Evolutionary conservation across 2,329 filamentous ascomycete species (phyloP).

Genomic region (Xylaria sp.): DNA sequence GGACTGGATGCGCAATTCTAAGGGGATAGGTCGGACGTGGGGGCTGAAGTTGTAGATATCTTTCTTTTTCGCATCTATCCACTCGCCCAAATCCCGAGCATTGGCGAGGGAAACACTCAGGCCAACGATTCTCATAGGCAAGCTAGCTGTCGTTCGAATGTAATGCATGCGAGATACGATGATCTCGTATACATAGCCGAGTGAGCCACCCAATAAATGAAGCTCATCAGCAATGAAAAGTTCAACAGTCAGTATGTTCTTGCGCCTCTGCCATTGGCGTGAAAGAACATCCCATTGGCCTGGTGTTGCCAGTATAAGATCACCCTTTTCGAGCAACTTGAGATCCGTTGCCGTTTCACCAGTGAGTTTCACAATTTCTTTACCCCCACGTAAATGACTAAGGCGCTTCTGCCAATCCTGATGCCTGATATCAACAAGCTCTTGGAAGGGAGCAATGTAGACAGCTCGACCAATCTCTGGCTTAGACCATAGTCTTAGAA

Average conservation of each 20-base stretch:
- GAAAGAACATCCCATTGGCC: conserved; percentile 96
- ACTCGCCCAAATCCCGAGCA: conserved; percentile 93
- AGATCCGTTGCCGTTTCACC: conserved; percentile 93
- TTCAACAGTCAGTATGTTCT: conserved; percentile 91
- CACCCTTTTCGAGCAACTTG: conserved; percentile 85
- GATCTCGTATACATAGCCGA: conserved; percentile 93
- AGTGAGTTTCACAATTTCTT: conserved; percentile 90
- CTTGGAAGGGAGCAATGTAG: conserved; percentile 94
- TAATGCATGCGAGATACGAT: conserved; percentile 98
- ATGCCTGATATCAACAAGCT: conserved; percentile 83
- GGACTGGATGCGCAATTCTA: conserved; percentile 94
- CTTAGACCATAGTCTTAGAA: conserved; percentile 87
- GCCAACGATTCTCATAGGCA: conserved; percentile 86
- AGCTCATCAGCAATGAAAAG: conserved; percentile 96
- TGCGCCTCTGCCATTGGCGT: conserved; percentile 94
- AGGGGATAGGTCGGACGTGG: conserved; percentile 84
- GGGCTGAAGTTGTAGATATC: conserved; percentile 99
- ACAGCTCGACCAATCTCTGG: conserved; percentile 80
- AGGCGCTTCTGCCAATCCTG: conserved; percentile 89
- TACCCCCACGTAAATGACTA: conserved; percentile 78
- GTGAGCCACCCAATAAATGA: conserved; percentile 87
- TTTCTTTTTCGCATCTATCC: conserved; percentile 97
- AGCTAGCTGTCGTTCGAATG: conserved; percentile 88
- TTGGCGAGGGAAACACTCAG: conserved; percentile 93
- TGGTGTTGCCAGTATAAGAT: conserved; percentile 92